Percentiles rank a stretch among this genome's conserved stretches.
These are phyloP conservation scores for Aureobasidium vineae DNA, from an alignment of 2,329 filamentous ascomycete species.

Conservation along the genomic window DNA sequence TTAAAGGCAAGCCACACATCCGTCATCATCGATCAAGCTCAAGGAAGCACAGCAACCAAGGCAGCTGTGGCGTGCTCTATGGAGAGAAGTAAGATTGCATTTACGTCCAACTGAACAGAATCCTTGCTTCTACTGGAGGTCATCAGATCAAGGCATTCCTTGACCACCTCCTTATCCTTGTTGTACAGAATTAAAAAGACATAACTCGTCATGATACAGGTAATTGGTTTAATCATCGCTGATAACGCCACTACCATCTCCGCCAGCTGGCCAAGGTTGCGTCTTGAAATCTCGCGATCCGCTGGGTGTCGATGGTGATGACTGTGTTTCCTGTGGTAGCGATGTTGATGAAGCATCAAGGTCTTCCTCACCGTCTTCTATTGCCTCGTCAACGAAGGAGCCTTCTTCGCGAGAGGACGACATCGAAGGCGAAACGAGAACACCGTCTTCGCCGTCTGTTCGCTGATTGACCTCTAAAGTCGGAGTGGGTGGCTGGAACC, in stretches of 20 bases:
- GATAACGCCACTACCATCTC: background rate
- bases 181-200: background rate
- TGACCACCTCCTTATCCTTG: background rate
- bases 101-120: background rate
- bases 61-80: background rate
- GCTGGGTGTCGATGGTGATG: constrained; percentile 46
- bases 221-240: background rate
- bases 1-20: background rate
- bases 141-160: background rate
- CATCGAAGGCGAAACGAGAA: constrained; percentile 6
- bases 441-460: constrained; percentile 28
- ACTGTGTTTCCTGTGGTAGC: constrained; percentile 40
- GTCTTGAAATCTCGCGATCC: constrained; percentile 40
- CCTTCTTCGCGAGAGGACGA: constrained; percentile 9
- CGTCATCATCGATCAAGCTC: background rate
- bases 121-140: background rate
- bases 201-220: constrained; percentile 10
- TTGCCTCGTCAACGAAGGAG: constrained; percentile 25
- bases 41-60: background rate
- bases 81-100: background rate
- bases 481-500: constrained; percentile 41
- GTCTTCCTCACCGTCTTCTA: constrained; percentile 24
- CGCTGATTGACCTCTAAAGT: constrained; percentile 26
- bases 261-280: constrained; percentile 3
- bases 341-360: constrained; percentile 28